Evolutionary conservation across 2,329 filamentous ascomycete species (phyloP).

Genomic region (Colletotrichum neosansevieriae): DNA sequence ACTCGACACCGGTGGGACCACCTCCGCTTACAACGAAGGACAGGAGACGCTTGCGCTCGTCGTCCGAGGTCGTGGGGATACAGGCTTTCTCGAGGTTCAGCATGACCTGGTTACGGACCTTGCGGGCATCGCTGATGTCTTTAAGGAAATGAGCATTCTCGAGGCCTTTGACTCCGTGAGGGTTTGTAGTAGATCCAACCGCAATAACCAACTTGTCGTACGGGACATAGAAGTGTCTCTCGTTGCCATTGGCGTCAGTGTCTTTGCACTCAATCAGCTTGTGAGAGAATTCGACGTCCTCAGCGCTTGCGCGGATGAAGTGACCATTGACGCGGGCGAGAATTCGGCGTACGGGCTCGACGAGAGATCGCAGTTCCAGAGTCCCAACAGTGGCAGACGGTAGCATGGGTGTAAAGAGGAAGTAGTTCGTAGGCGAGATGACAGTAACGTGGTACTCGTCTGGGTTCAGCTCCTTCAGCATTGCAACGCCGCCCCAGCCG

Average conservation of each 20-base stretch:
- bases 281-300: constrained; percentile 90
- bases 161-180: constrained; percentile 94
- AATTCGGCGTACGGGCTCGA: constrained; percentile 92
- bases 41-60: constrained; percentile 86
- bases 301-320: constrained; percentile 88
- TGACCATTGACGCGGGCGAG: constrained; percentile 83
- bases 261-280: constrained; percentile 92
- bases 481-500: constrained; percentile 93
- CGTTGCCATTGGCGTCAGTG: constrained; percentile 75
- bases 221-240: constrained; percentile 88
- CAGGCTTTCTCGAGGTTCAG: constrained; percentile 91
- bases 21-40: constrained; percentile 98
- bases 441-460: constrained; percentile 97
- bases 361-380: constrained; percentile 87
- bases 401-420: constrained; percentile 97
- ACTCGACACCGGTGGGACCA: constrained; percentile 96
- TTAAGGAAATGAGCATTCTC: constrained; percentile 97
- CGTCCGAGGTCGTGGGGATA: constrained; percentile 90
- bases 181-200: constrained; percentile 92
- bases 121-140: constrained; percentile 90
- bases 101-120: constrained; percentile 89
- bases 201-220: constrained; percentile 97
- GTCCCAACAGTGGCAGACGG: constrained; percentile 97
- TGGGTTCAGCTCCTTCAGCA: constrained; percentile 89
- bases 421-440: constrained; percentile 95